Evolutionary conservation across 495 filamentous ascomycete species (phyloP), one percentile per base, ranked within the genome.

Genomic region (Corynascus novoguineensis): DNA sequence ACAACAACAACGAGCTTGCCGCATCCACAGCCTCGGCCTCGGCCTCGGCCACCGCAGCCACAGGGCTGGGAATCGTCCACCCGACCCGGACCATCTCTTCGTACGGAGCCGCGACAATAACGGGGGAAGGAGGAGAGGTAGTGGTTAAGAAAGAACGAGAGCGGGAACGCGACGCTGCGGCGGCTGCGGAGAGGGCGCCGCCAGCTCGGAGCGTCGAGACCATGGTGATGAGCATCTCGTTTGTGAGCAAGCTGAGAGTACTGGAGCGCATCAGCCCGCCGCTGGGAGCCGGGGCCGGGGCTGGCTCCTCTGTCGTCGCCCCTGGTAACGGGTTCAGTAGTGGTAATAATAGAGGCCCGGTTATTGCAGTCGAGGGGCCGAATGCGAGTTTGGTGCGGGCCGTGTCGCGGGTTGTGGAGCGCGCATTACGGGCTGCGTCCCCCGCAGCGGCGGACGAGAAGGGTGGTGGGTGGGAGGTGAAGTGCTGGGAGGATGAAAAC

Each of bases 321-420:
- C n/a, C 37, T 41, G 37, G n/a, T 7, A n/a, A 0, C 14, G 1
- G 15, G 14, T 6, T 15, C 17, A n/a, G 35, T n/a, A 6, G 35
- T 38, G 35, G 35, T 38, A 6, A 3, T n/a, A n/a, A n/a, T 38
- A 24, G 92, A 38, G 91, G 95, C 0, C 80, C 88, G 1, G 79
- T 97, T 25, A 84, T 97, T 45, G 85, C 89, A 0, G 69, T 98
- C 22, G 93, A 98, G 66, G 90, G 91, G 14, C 72, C 86, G 22
- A 79, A 87, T 49, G 63, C 68, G 3, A 60, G 67, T 1, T 63
- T 85, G 12, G 73, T 87, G 11, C 73, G 75, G 41, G 67, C 73
- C 6, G 77, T 90, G 7, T 76, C 82, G 1, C 68, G 74, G 19
- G 84, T 85, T 59, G 80, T 96, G 4, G 79, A 83, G 40, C 76